Evolutionary conservation across 116 monocot genomes (phyloP).

Genomic region (Zostera marina): DNA sequence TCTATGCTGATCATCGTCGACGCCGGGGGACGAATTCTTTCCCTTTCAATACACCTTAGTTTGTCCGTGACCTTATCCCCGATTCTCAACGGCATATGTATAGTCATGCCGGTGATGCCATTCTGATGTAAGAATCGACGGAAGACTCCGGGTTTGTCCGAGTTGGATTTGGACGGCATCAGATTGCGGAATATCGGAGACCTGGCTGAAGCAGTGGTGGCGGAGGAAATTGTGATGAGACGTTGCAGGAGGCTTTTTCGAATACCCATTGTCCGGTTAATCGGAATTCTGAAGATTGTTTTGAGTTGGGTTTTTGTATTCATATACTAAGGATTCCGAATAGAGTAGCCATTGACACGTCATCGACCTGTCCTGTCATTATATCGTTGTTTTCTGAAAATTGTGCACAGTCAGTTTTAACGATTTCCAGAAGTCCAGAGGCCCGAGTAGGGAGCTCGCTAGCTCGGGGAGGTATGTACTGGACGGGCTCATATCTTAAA

Average conservation of each 20-base stretch:
- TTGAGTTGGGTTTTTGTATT: too few species aligned
- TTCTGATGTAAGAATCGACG: slow-evolving; percentile 14
- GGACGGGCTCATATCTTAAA: too few species aligned
- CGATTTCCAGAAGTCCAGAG: too few species aligned
- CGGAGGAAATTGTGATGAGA: slow-evolving; percentile 3
- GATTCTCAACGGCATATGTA: slow-evolving; percentile 21
- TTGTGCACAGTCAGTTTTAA: too few species aligned
- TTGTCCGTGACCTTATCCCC: slow-evolving; percentile 22
- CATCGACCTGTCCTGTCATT: too few species aligned
- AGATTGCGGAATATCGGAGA: slow-evolving; percentile 1
- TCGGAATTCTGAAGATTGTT: too few species aligned
- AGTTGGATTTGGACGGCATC: neutral
- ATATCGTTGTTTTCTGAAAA: too few species aligned
- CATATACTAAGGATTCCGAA: too few species aligned
- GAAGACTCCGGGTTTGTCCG: neutral
- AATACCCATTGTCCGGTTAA: slow-evolving; percentile 30
- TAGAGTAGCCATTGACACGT: too few species aligned
- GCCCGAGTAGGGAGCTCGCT: too few species aligned
- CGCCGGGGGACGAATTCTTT: slow-evolving; percentile 13
- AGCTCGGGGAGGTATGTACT: too few species aligned
- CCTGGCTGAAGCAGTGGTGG: neutral
- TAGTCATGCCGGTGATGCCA: slow-evolving; percentile 2
- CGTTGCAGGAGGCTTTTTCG: slow-evolving; percentile 19
- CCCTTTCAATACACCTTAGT: slow-evolving; percentile 11
- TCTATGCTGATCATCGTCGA: slow-evolving; percentile 9